A percentile compares a stretch with the other conserved stretches of the same genome.
These are phyloP conservation scores for Didymella sp. DNA, from an alignment of 2,329 filamentous ascomycete genomes.

Conservation along the genomic window DNA sequence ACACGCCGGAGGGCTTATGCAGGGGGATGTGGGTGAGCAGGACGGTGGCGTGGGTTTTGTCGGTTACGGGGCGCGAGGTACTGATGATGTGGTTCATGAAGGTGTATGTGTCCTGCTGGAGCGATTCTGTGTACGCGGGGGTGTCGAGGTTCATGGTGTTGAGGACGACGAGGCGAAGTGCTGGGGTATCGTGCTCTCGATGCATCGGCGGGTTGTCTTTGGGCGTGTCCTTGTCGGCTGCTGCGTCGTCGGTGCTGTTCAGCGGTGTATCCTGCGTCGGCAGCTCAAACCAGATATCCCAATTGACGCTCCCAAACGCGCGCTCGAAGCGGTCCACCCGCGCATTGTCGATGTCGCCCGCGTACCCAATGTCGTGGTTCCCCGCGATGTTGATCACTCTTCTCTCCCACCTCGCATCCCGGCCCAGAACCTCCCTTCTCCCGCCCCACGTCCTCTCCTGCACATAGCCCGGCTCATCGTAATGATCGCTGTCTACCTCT, in stretches of 20 bases:
- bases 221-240: neutral
- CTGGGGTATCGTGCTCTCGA: conserved; percentile 56
- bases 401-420: conserved; percentile 68
- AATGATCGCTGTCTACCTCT: conserved; percentile 35
- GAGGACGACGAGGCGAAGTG: conserved; percentile 81
- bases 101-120: conserved; percentile 78
- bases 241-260: neutral
- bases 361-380: conserved; percentile 97
- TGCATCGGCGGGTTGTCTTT: neutral
- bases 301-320: conserved; percentile 87
- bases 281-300: conserved; percentile 75
- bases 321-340: conserved; percentile 82
- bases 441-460: conserved; percentile 32
- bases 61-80: conserved; percentile 66
- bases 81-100: conserved; percentile 76
- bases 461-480: conserved; percentile 8
- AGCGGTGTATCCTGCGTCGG: too few species aligned
- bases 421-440: conserved; percentile 50
- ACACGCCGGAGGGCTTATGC: conserved; percentile 81
- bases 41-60: conserved; percentile 74
- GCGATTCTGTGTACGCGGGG: conserved; percentile 69
- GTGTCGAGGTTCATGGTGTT: conserved; percentile 95
- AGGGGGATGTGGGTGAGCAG: conserved; percentile 92
- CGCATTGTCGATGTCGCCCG: conserved; percentile 81
- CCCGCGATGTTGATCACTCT: conserved; percentile 89